phyloP scores from a whole-genome alignment of 768 basidiomycete species.

The Podaxis sp. region DNA sequence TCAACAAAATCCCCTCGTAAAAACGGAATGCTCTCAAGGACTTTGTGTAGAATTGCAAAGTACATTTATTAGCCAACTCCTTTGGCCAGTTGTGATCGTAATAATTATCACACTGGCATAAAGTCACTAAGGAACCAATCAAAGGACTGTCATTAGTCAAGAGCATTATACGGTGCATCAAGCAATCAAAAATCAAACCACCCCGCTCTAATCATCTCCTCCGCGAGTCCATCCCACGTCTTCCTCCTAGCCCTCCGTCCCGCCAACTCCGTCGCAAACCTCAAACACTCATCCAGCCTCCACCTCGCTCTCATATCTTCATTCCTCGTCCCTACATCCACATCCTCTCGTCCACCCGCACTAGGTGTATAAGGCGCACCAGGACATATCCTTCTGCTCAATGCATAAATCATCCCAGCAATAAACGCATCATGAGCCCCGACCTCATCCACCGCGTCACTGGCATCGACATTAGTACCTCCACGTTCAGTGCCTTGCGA shows the following conservation, averaged over 20 bases:
- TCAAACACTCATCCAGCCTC: slow-evolving; percentile 78
- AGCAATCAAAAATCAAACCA: slow-evolving; percentile 54
- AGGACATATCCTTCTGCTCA: slow-evolving; percentile 68
- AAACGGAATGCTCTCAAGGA: too few relatives aligned
- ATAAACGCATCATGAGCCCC: slow-evolving; percentile 81
- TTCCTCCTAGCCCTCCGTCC: slow-evolving; percentile 65
- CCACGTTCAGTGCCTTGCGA: slow-evolving; percentile 54
- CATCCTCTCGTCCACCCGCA: slow-evolving; percentile 31
- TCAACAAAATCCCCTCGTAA: too few relatives aligned
- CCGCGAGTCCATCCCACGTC: slow-evolving; percentile 64
- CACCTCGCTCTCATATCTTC: slow-evolving; percentile 54
- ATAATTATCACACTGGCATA: too few relatives aligned
- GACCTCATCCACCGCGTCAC: slow-evolving; percentile 59
- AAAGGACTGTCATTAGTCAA: neutral
- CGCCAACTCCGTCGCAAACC: slow-evolving; percentile 84
- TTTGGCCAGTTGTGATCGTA: too few relatives aligned
- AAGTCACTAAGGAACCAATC: too few relatives aligned
- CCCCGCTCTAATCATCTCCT: slow-evolving; percentile 70
- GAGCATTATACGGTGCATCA: neutral
- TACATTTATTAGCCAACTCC: too few relatives aligned
- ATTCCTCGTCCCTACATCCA: slow-evolving; percentile 16
- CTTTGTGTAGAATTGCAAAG: too few relatives aligned
- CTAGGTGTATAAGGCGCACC: slow-evolving; percentile 74
- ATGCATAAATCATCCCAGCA: slow-evolving; percentile 83
- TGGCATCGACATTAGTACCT: slow-evolving; percentile 20